Conservation (phyloP, 129 eudicot genomes). For the Helianthus annuus region HanXRQr2.0-SUNRISE NC_035443.2:173243533-173244032, state of each 20-base stretch:
- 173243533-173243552: neutral
- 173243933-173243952: neutral
- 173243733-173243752: neutral
- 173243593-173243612: neutral
- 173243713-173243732: neutral
- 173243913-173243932: neutral
- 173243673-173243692: constrained; percentile 4
- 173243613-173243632: constrained; percentile 11
- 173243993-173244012: neutral
- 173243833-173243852: neutral
- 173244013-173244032: constrained; percentile 6
- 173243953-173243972: neutral
- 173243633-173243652: neutral
- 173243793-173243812: neutral
- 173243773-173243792: constrained; percentile 5
- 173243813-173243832: constrained; percentile 8
- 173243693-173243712: constrained; percentile 7
- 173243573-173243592: constrained; percentile 1
- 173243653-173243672: neutral
- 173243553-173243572: neutral
- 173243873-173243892: neutral
- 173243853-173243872: neutral
- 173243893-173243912: neutral
- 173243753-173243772: neutral
- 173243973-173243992: neutral